Conservation (phyloP, 495 filamentous ascomycete species). For the Penicillium riverlandense region DNA sequence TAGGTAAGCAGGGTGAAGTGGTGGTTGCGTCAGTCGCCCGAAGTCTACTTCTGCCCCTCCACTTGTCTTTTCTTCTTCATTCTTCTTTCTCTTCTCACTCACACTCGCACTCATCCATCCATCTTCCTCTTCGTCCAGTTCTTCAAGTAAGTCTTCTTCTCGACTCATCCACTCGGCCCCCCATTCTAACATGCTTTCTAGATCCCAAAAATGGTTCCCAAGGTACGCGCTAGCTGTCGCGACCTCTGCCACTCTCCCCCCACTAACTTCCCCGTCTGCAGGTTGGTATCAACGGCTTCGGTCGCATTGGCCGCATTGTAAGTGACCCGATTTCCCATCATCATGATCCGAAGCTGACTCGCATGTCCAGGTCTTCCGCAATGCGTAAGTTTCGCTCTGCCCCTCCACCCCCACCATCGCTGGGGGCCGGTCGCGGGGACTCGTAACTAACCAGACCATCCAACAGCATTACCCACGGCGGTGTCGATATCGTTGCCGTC, state of each 20-base stretch:
- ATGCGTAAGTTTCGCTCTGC: slow-evolving; percentile 52
- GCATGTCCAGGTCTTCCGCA: slow-evolving; percentile 56
- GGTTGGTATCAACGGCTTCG: slow-evolving; percentile 99
- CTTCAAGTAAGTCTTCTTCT: background rate
- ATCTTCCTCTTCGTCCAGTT: slow-evolving; percentile 8
- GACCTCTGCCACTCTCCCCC: background rate
- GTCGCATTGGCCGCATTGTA: slow-evolving; percentile 97
- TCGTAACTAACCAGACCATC: slow-evolving; percentile 20
- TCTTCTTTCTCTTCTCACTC: slow-evolving; percentile 22
- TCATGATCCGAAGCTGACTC: background rate
- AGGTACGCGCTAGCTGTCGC: slow-evolving; percentile 19
- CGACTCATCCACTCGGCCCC: slow-evolving; percentile 1
- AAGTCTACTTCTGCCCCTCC: slow-evolving; percentile 22
- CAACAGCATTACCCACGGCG: slow-evolving; percentile 72
- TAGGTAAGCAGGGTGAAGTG: background rate
- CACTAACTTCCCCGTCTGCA: slow-evolving; percentile 31
- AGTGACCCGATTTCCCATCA: slow-evolving; percentile 15
- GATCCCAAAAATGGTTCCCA: slow-evolving; percentile 34
- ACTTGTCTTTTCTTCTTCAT: slow-evolving; percentile 7
- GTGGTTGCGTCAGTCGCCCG: slow-evolving; percentile 38
- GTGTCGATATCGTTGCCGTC: slow-evolving; percentile 87
- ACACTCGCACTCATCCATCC: slow-evolving; percentile 13
- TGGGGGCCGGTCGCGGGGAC: background rate
- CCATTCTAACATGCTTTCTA: slow-evolving; percentile 5
- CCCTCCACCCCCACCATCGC: background rate